Conservation (phyloP, 2,329 filamentous ascomycete genomes). For the Seiridium cupressi region DNA sequence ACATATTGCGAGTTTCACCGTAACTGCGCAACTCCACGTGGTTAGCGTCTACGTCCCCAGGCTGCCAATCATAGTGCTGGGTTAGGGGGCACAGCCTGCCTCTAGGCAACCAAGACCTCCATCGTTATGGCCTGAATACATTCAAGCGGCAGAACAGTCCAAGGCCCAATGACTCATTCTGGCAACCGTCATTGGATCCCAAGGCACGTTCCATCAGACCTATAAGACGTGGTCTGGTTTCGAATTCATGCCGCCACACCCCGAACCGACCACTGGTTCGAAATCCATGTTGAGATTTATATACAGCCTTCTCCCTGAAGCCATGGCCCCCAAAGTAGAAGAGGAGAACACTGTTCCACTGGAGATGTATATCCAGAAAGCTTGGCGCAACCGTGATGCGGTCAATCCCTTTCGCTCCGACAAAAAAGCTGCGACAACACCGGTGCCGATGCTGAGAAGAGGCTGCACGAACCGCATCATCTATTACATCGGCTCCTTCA, state of each 20-base stretch:
- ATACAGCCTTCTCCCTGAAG: too few relatives aligned
- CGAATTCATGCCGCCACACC: too few relatives aligned
- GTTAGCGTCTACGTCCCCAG: too few relatives aligned
- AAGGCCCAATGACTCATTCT: too few relatives aligned
- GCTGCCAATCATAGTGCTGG: not conserved
- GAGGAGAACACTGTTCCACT: not conserved
- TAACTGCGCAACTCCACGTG: too few relatives aligned
- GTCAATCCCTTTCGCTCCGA: not conserved
- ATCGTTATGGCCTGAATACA: not conserved
- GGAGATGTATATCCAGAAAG: not conserved
- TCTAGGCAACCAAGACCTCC: not conserved
- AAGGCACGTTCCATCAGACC: too few relatives aligned
- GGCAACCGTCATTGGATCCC: too few relatives aligned
- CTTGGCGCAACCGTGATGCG: not conserved
- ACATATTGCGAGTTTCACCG: too few relatives aligned
- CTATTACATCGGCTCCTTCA: constrained; percentile 35
- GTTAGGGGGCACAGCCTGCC: not conserved
- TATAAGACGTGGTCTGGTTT: too few relatives aligned
- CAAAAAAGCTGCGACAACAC: not conserved
- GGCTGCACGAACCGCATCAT: constrained; percentile 22
- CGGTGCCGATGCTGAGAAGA: constrained; percentile 4
- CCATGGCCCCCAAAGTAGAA: not conserved
- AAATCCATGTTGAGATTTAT: too few relatives aligned
- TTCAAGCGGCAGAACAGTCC: too few relatives aligned
- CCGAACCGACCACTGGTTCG: too few relatives aligned